Base-by-base conservation (phyloP, 164 flowering plant species). In the Macadamia integrifolia region DNA sequence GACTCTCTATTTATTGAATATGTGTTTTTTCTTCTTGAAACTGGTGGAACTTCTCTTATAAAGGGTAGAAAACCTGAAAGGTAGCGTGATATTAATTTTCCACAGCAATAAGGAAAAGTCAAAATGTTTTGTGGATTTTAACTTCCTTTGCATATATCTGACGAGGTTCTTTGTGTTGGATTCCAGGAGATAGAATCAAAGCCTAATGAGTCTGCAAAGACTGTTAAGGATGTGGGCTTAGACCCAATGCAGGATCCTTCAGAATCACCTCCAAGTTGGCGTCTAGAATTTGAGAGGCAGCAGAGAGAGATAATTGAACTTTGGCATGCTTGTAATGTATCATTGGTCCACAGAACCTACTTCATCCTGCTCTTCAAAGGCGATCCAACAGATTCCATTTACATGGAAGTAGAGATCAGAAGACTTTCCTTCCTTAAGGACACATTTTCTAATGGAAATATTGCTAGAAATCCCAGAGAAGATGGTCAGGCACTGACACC, bases 321-420 rank as follows among this genome's bases (percentile, higher is more conserved):
- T 56, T 92, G 99, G 99, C 74, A 81, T 53, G 65, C 75, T 49
- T 91, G 97, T 84, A 75, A 87, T 65, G 88, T 85, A 18, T 87
- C 97, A 42, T 72, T 95, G 74, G 76, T 84, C 44, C 97, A 92
- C 72, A 87, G 98, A 75, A 86, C 89, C 42, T 84, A 81, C 67
- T 95, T 92, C 80, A 87, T 86, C 84, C 82, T 91, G 42, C 87
- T 92, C 17, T 92, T 92, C 77, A 84, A 84, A 74, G 99, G 96
- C 18, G 97, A 91, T 46, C 88, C 86, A 11, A 65, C 86, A 2
- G 99, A 95, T 75, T 73, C 82, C 28, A 79, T 89, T 64, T 95
- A 92, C 80, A 69, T 92, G 82, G 97, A 92, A 76, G 97, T 95
- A 2, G 99, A 95, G 80, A 79, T 85, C 32, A 79, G 97, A 75